Percentiles rank a stretch among this genome's conserved stretches.
Conservation (phyloP, 2,329 filamentous ascomycete species). For the Amauroascus niger region DNA sequence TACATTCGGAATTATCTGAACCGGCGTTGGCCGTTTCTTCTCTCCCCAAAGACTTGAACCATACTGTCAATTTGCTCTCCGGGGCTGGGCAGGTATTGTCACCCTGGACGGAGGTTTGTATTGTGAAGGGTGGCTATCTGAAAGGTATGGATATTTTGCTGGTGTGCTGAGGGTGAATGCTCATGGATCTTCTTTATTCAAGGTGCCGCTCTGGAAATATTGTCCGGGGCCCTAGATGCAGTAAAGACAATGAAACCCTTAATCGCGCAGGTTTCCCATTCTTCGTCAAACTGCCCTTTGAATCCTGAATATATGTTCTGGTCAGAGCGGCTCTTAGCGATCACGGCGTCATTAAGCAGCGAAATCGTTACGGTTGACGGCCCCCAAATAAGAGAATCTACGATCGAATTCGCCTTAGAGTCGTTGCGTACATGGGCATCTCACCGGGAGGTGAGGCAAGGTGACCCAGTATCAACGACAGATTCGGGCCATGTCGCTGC, state of each 20-base stretch:
- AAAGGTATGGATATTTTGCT: conserved; percentile 49
- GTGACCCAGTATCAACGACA: conserved; percentile 17
- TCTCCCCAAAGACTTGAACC: conserved; percentile 55
- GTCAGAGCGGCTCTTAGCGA: conserved; percentile 67
- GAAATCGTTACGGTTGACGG: conserved; percentile 33
- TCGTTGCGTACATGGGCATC: conserved; percentile 42
- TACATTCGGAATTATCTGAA: conserved; percentile 69
- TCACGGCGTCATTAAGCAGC: conserved; percentile 61
- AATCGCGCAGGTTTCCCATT: conserved; percentile 48
- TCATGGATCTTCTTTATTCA: conserved; percentile 7
- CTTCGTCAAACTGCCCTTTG: conserved; percentile 34
- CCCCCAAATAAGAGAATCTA: conserved; percentile 20
- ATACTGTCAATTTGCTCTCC: conserved; percentile 45
- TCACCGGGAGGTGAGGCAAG: conserved; percentile 30
- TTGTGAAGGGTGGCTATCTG: conserved; percentile 68
- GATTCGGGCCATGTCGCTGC: conserved; percentile 18
- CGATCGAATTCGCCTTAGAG: conserved; percentile 35
- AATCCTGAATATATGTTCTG: conserved; percentile 62
- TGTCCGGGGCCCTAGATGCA: conserved; percentile 45
- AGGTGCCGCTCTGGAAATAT: conserved; percentile 41
- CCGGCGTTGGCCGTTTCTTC: conserved; percentile 51
- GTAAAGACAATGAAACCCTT: conserved; percentile 57
- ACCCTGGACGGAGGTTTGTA: conserved; percentile 74
- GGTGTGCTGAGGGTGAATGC: conserved; percentile 11
- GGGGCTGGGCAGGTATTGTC: conserved; percentile 45